These are phyloP conservation scores for Zygoascus biomembranicola DNA, from an alignment of 805 yeast species.

Conservation along the genomic window DNA sequence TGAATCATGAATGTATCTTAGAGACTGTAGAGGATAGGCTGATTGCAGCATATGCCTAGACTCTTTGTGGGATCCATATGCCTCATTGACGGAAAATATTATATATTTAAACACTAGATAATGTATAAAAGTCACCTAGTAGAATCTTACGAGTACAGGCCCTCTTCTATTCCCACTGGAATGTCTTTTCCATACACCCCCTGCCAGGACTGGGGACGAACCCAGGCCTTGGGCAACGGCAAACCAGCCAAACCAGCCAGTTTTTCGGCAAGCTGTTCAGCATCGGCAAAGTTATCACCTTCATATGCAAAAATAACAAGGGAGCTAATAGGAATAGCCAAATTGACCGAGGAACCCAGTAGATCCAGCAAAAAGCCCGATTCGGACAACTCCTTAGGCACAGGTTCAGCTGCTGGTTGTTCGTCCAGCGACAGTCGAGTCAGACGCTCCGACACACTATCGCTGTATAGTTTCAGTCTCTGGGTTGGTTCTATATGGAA, in stretches of 20 bases:
- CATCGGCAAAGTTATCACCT: conserved; percentile 81
- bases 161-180: conserved; percentile 66
- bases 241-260: conserved; percentile 26
- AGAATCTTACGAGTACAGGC: conserved; percentile 48
- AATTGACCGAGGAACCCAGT: not conserved
- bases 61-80: too few species aligned
- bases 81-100: too few species aligned
- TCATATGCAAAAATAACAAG: conserved; percentile 63
- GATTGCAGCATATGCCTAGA: conserved; percentile 10
- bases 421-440: not conserved
- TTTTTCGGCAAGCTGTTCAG: conserved; percentile 40
- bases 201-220: conserved; percentile 69
- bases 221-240: conserved; percentile 27
- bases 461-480: conserved; percentile 1
- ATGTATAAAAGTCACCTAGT: too few species aligned
- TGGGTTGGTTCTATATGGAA: conserved; percentile 3
- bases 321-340: conserved; percentile 10
- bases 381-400: conserved; percentile 8
- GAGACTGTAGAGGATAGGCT: conserved; percentile 55
- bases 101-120: too few species aligned
- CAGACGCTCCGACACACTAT: conserved; percentile 10
- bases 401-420: not conserved
- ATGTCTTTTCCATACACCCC: conserved; percentile 75
- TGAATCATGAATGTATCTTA: conserved; percentile 47
- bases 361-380: conserved; percentile 7